phyloP scores from a whole-genome alignment of 306 rosid species.

The Corylus heterophylla region DNA sequence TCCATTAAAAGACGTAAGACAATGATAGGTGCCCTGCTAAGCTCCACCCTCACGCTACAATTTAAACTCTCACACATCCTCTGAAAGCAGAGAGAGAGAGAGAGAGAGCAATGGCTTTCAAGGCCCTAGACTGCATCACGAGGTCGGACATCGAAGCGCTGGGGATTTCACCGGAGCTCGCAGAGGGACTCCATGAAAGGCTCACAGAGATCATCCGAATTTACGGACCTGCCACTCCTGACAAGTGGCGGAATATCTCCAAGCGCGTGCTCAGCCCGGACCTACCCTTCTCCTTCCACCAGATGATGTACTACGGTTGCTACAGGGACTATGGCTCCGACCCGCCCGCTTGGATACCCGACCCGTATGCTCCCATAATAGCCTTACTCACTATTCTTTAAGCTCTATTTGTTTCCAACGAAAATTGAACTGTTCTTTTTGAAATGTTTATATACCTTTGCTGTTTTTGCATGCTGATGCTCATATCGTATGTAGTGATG shows the following conservation, averaged over 20 bases:
- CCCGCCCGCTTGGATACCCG: conserved; percentile 92
- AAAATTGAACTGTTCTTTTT: not conserved
- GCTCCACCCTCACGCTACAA: too few relatives aligned
- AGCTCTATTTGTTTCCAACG: conserved; percentile 10
- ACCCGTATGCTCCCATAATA: conserved; percentile 43
- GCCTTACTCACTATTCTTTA: not conserved
- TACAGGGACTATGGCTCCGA: conserved; percentile 68
- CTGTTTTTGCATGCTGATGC: too few relatives aligned
- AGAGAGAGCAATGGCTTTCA: conserved; percentile 42
- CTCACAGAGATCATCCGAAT: conserved; percentile 44
- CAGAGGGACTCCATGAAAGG: conserved; percentile 43
- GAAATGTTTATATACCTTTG: too few relatives aligned
- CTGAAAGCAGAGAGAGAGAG: too few relatives aligned
- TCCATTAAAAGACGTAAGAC: too few relatives aligned
- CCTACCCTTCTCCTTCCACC: conserved; percentile 84
- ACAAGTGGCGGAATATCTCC: conserved; percentile 71
- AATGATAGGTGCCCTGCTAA: too few relatives aligned
- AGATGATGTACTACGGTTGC: conserved; percentile 74
- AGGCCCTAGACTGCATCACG: conserved; percentile 50
- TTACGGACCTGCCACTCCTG: conserved; percentile 54
- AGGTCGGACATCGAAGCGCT: conserved; percentile 60
- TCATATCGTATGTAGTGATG: too few relatives aligned
- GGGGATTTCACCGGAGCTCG: conserved; percentile 44
- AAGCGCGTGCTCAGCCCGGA: conserved; percentile 58
- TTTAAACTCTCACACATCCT: too few relatives aligned